Percentiles rank a stretch among this genome's conserved stretches.
phyloP scores from a whole-genome alignment of 176 grass and related monocot genomes.

The Triticum monococcum region DNA sequence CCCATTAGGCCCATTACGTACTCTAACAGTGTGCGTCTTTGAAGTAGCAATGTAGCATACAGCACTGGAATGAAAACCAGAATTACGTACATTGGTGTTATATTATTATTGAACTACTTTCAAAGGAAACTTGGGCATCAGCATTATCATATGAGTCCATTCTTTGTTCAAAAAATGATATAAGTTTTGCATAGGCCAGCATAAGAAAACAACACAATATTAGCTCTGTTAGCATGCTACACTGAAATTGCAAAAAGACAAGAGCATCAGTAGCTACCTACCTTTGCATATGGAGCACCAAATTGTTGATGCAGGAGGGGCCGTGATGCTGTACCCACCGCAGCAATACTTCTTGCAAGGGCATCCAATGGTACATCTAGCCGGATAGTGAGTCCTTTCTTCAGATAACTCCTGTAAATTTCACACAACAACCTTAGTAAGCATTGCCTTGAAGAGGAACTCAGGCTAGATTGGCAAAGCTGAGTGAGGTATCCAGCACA shows the following conservation, averaged over 20 bases:
- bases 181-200: constrained; percentile 72
- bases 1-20: too few relatives aligned
- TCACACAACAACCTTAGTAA: background rate
- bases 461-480: background rate
- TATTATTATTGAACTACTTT: too few relatives aligned
- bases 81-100: too few relatives aligned
- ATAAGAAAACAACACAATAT: constrained; percentile 22
- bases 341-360: constrained; percentile 68
- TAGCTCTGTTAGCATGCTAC: background rate
- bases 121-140: too few relatives aligned
- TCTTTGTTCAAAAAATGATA: too few relatives aligned
- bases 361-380: constrained; percentile 89
- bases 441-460: constrained; percentile 32
- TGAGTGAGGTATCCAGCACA: too few relatives aligned
- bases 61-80: too few relatives aligned
- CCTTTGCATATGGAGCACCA: constrained; percentile 58
- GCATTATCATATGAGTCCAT: too few relatives aligned
- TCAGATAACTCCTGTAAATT: constrained; percentile 82
- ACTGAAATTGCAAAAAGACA: background rate
- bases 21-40: background rate
- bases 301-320: constrained; percentile 55
- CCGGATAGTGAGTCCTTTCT: constrained; percentile 70
- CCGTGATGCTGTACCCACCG: constrained; percentile 77
- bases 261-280: constrained; percentile 35
- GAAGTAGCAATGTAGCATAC: too few relatives aligned